Evolutionary conservation across 129 eudicot genomes (phyloP).

Genomic region (Dittrichia graveolens): DNA sequence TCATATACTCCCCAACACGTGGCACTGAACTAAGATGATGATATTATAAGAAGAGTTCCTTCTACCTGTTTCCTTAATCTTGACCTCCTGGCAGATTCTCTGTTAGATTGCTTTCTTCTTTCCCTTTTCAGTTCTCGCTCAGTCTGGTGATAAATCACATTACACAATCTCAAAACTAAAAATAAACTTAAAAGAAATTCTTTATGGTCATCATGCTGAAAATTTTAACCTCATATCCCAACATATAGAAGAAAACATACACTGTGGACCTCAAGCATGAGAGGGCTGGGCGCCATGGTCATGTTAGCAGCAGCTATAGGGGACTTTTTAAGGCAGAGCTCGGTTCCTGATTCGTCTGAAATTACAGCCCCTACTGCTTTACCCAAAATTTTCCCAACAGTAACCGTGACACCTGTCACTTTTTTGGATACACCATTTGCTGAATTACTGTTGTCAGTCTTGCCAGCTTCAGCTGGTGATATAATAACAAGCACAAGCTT

Average conservation of each 20-base stretch:
- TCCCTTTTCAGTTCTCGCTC: slow-evolving; percentile 84
- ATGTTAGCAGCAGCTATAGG: slow-evolving; percentile 39
- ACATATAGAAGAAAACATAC: neutral
- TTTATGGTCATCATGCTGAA: neutral
- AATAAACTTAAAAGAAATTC: neutral
- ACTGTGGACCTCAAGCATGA: slow-evolving; percentile 56
- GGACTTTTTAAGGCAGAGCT: slow-evolving; percentile 52
- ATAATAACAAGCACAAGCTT: neutral
- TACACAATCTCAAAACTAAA: neutral
- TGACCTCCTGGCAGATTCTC: slow-evolving; percentile 95
- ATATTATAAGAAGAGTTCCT: slow-evolving; percentile 9
- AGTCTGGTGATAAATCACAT: slow-evolving; percentile 43
- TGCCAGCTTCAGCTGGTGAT: slow-evolving; percentile 48
- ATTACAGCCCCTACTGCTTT: slow-evolving; percentile 42
- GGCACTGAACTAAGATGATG: neutral
- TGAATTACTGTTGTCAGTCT: slow-evolving; percentile 41
- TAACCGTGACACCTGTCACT: slow-evolving; percentile 31
- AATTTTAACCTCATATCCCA: neutral
- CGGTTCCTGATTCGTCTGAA: slow-evolving; percentile 41
- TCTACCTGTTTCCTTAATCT: slow-evolving; percentile 83
- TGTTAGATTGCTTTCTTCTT: slow-evolving; percentile 84
- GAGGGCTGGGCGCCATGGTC: slow-evolving; percentile 43
- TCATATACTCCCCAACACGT: too few relatives aligned
- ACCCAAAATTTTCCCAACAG: slow-evolving; percentile 40
- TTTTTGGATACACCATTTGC: slow-evolving; percentile 48